These are phyloP conservation scores for Linderniella brevidens DNA, from an alignment of 257 asterid species.

Conservation along the genomic window DNA sequence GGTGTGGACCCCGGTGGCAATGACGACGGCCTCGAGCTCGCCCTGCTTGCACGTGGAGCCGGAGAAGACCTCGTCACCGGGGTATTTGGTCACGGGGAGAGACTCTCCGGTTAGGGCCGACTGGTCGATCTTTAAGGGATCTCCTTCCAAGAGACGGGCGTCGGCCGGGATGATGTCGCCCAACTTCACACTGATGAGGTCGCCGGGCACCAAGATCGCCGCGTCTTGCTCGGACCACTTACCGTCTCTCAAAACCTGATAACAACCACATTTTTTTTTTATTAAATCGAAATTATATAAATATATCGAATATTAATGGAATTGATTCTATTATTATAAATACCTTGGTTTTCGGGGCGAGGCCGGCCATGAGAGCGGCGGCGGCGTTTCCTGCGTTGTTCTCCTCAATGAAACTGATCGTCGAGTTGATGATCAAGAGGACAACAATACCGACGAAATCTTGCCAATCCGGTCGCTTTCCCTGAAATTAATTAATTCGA, in stretches of 20 bases:
- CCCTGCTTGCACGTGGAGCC: conserved; percentile 97
- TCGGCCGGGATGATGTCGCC: conserved; percentile 91
- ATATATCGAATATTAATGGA: background rate
- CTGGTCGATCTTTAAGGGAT: conserved; percentile 77
- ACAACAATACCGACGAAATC: conserved; percentile 5
- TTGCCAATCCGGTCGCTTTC: conserved; percentile 5
- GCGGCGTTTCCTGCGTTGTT: conserved; percentile 36
- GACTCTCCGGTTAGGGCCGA: conserved; percentile 88
- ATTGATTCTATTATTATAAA: background rate
- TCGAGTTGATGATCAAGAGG: conserved; percentile 3
- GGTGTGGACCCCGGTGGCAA: conserved; percentile 92
- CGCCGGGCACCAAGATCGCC: conserved; percentile 77
- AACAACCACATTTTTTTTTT: background rate
- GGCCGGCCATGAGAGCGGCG: conserved; percentile 88
- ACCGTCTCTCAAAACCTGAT: conserved; percentile 70
- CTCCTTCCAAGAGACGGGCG: conserved; percentile 88
- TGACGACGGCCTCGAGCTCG: conserved; percentile 74
- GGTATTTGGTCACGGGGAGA: conserved; percentile 63
- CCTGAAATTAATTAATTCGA: background rate
- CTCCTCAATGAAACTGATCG: conserved; percentile 6
- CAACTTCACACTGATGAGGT: conserved; percentile 68
- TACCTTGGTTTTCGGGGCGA: conserved; percentile 83
- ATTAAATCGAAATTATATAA: background rate
- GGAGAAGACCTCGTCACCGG: conserved; percentile 65
- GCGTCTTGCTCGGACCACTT: conserved; percentile 79